These are phyloP conservation scores for Oryza punctata DNA, from an alignment of 176 grass and related monocot species.

Conservation along the genomic window DNA sequence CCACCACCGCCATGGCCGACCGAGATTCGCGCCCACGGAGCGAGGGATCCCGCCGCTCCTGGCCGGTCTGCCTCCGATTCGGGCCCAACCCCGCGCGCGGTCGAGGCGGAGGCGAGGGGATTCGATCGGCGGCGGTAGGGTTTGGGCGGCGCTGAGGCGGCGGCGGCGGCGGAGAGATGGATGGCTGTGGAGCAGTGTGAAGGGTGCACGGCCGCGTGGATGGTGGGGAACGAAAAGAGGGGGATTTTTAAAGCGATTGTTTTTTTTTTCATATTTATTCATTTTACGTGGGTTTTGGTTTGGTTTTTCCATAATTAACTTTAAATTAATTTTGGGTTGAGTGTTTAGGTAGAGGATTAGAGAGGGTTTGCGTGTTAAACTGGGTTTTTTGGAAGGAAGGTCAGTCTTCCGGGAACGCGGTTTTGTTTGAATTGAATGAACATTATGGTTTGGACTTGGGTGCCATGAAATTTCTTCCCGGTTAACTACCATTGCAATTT, in stretches of 20 bases:
- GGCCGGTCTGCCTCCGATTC: neutral
- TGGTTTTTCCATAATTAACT: neutral
- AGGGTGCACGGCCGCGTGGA: neutral
- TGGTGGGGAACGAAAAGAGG: neutral
- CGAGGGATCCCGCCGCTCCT: neutral
- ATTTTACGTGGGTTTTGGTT: neutral
- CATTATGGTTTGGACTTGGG: neutral
- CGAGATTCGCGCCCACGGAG: neutral
- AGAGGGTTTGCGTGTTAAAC: neutral
- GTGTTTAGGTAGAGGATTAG: neutral
- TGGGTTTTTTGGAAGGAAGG: neutral
- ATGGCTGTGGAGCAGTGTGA: conserved; percentile 6
- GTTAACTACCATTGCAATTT: no score
- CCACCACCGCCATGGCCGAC: conserved; percentile 30
- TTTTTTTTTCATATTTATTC: neutral
- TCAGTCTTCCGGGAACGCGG: neutral
- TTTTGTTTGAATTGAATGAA: neutral
- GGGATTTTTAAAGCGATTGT: neutral
- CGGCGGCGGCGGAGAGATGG: neutral
- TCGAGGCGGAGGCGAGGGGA: neutral
- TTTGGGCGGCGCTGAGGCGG: neutral
- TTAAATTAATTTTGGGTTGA: neutral
- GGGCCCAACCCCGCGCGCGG: neutral
- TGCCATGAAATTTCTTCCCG: neutral
- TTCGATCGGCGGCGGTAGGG: conserved; percentile 13